phyloP scores from a whole-genome alignment of 306 rosid species.

The Begonia masoniana region DNA sequence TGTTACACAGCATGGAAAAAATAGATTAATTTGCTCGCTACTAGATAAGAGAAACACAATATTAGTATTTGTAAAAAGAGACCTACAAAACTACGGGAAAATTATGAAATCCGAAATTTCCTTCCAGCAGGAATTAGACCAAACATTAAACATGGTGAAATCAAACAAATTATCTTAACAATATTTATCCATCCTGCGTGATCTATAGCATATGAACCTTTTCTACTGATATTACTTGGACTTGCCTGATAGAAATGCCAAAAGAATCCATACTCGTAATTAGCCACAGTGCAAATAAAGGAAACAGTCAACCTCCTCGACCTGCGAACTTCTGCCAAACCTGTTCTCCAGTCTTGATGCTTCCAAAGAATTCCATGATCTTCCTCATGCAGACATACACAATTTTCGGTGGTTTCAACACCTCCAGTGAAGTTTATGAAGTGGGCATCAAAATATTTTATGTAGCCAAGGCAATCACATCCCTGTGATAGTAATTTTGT shows the following conservation, averaged over 20 bases:
- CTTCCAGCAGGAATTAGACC: too few species aligned
- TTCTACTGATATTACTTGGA: constrained; percentile 3
- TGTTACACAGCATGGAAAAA: constrained; percentile 12
- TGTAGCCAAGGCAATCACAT: constrained; percentile 81
- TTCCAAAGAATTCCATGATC: constrained; percentile 86
- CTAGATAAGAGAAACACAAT: too few species aligned
- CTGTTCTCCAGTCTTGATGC: constrained; percentile 93
- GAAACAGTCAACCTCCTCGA: constrained; percentile 67
- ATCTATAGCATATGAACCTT: too few species aligned
- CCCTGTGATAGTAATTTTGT: constrained; percentile 43
- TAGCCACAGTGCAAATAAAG: constrained; percentile 74
- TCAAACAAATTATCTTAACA: too few species aligned
- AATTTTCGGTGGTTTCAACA: constrained; percentile 63
- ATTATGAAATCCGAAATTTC: too few species aligned
- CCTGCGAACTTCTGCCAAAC: constrained; percentile 89
- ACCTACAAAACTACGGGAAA: too few species aligned
- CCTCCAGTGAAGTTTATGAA: constrained; percentile 80
- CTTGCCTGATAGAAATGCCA: constrained; percentile 92
- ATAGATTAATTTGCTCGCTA: too few species aligned
- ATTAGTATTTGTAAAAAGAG: too few species aligned
- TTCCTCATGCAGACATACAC: constrained; percentile 83
- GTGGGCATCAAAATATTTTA: constrained; percentile 86
- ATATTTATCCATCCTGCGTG: too few species aligned
- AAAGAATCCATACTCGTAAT: constrained; percentile 81
- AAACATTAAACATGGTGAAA: too few species aligned